Conservation (phyloP, 2,329 filamentous ascomycete genomes). For the Falciphora oryzae region DNA sequence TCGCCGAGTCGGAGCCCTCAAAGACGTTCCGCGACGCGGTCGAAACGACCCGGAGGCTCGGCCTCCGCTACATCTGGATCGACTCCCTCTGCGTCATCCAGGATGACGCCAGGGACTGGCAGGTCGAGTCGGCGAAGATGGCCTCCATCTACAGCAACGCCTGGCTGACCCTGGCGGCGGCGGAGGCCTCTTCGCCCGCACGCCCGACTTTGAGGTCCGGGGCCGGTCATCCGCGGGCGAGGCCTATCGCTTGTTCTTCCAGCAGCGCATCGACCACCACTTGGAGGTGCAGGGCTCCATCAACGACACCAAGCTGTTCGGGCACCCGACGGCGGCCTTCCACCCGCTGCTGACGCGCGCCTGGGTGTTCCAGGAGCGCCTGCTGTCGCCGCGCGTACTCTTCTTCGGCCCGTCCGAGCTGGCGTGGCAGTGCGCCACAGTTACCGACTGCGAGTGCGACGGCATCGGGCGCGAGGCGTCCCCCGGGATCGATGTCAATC, state of each 20-base stretch:
- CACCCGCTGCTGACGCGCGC: too few relatives aligned
- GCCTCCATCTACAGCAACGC: conserved; percentile 11
- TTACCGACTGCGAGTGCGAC: too few relatives aligned
- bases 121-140: conserved; percentile 12
- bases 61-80: too few relatives aligned
- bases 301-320: too few relatives aligned
- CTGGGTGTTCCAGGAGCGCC: conserved; percentile 10
- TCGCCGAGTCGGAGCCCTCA: too few relatives aligned
- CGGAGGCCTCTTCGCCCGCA: not conserved
- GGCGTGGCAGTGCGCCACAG: not conserved
- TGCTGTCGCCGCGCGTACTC: conserved; percentile 8
- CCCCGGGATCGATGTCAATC: too few relatives aligned
- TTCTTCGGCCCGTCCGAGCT: conserved; percentile 7
- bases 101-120: conserved; percentile 8
- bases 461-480: too few relatives aligned
- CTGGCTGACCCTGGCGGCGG: conserved; percentile 11
- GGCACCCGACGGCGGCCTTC: too few relatives aligned
- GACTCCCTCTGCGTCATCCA: not conserved
- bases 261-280: not conserved
- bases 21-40: too few relatives aligned
- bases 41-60: too few relatives aligned
- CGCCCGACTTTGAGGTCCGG: not conserved
- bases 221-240: not conserved
- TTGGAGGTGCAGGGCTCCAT: not conserved
- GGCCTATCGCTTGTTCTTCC: not conserved